phyloP scores from a whole-genome alignment of 108 stramenopile genomes.

The Stephanodiscus triporus region DNA sequence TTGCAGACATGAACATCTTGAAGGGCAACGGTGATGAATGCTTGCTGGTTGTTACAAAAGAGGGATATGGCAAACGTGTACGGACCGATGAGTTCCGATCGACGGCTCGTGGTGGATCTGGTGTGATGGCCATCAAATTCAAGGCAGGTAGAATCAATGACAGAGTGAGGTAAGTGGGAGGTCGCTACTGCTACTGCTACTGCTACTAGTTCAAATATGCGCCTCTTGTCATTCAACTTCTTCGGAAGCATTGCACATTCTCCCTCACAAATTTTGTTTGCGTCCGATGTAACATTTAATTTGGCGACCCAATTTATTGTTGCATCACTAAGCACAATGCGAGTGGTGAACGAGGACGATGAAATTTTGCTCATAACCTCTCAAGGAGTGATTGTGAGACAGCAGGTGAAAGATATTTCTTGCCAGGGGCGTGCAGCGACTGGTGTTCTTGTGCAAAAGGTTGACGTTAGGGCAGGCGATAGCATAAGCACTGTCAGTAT shows the following conservation, averaged over 20 bases:
- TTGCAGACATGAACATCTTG: slow-evolving; percentile 88
- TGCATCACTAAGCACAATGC: slow-evolving; percentile 53
- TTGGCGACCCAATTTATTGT: background rate
- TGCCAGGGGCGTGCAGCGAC: slow-evolving; percentile 84
- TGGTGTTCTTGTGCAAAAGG: slow-evolving; percentile 90
- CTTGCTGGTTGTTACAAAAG: slow-evolving; percentile 78
- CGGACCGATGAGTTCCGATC: slow-evolving; percentile 74
- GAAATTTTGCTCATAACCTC: slow-evolving; percentile 88
- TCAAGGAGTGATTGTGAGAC: slow-evolving; percentile 91
- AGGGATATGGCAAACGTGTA: slow-evolving; percentile 92
- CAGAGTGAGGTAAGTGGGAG: slow-evolving; percentile 29
- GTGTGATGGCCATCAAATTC: slow-evolving; percentile 93
- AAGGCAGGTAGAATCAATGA: slow-evolving; percentile 68
- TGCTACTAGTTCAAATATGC: background rate
- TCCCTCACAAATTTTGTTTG: no score
- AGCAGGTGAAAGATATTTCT: slow-evolving; percentile 78
- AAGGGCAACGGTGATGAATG: slow-evolving; percentile 49
- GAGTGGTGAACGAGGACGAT: slow-evolving; percentile 85
- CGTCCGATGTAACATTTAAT: no score
- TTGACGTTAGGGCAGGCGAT: slow-evolving; percentile 73
- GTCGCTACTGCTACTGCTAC: no score
- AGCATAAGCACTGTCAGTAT: slow-evolving; percentile 77
- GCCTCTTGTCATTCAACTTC: background rate
- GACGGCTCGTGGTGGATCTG: slow-evolving; percentile 77
- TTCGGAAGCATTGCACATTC: background rate